Percentiles rank a stretch among this genome's conserved stretches.
phyloP scores from a whole-genome alignment of 2,329 filamentous ascomycete genomes.

The Mycosphaerella arachidis region DNA sequence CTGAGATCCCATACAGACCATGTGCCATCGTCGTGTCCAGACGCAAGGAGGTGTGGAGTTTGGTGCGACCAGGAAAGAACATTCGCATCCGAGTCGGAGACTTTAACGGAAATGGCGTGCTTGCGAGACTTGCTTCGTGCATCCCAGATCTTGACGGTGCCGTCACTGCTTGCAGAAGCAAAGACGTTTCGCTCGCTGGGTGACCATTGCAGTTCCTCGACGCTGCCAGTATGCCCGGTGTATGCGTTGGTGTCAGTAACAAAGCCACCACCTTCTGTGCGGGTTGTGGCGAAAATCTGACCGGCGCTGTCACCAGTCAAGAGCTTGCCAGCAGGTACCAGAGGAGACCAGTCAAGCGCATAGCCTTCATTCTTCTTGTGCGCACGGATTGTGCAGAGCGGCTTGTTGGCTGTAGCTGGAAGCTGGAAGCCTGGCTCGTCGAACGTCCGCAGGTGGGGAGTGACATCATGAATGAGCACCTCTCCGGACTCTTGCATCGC shows the following conservation, averaged over 20 bases:
- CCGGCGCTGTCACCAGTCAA: constrained; percentile 89
- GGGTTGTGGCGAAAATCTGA: constrained; percentile 80
- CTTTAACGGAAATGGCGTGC: constrained; percentile 80
- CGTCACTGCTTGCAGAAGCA: constrained; percentile 87
- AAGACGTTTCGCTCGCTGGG: constrained; percentile 91
- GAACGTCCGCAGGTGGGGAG: constrained; percentile 81
- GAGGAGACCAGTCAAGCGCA: constrained; percentile 91
- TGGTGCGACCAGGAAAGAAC: constrained; percentile 92
- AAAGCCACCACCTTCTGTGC: constrained; percentile 83
- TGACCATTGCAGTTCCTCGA: constrained; percentile 97
- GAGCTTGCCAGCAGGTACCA: constrained; percentile 75
- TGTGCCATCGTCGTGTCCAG: constrained; percentile 85
- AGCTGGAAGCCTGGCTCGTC: constrained; percentile 81
- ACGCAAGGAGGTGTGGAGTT: constrained; percentile 83
- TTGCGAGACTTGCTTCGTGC: constrained; percentile 83
- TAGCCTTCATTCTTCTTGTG: constrained; percentile 88
- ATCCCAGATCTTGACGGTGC: constrained; percentile 95
- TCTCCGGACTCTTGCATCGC: constrained; percentile 87
- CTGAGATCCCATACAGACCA: constrained; percentile 97
- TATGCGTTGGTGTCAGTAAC: constrained; percentile 81
- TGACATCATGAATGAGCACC: constrained; percentile 90
- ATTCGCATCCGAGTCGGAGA: constrained; percentile 84
- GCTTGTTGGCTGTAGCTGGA: constrained; percentile 79
- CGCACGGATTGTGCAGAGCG: constrained; percentile 77
- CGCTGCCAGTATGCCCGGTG: constrained; percentile 74